Evolutionary conservation across 129 eudicot genomes (phyloP).

Genomic region (Heracleum sosnowskyi): DNA sequence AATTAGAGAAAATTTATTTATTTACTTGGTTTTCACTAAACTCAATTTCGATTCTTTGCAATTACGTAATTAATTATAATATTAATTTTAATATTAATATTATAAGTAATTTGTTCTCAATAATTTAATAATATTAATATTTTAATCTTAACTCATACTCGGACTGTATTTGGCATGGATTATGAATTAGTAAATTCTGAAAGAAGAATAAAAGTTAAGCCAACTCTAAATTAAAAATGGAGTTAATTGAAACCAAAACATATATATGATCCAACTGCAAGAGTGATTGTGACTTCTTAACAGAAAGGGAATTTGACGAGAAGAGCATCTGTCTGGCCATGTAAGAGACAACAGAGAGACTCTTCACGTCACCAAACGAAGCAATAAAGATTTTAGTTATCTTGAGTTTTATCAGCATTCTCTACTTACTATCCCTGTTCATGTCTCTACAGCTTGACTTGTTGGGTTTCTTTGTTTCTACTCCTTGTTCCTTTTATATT

Average conservation of each 20-base stretch:
- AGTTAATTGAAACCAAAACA: background rate
- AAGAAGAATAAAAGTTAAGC: background rate
- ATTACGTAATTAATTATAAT: too few relatives aligned
- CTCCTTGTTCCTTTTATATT: background rate
- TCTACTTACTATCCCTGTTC: background rate
- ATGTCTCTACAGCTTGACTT: background rate
- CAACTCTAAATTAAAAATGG: background rate
- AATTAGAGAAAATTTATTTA: too few relatives aligned
- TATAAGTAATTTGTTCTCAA: too few relatives aligned
- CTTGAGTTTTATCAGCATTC: background rate
- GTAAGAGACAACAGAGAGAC: background rate
- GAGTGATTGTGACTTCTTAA: conserved; percentile 11
- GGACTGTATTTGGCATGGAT: too few relatives aligned
- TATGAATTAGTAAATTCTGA: too few relatives aligned
- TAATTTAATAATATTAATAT: too few relatives aligned
- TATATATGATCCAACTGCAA: background rate
- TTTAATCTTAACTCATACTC: too few relatives aligned
- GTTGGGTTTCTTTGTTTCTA: background rate
- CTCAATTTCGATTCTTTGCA: too few relatives aligned
- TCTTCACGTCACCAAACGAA: conserved; percentile 5
- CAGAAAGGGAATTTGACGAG: conserved; percentile 6
- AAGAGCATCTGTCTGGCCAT: conserved; percentile 13
- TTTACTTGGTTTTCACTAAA: too few relatives aligned
- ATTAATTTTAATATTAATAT: too few relatives aligned
- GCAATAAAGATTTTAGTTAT: background rate